phyloP scores from a whole-genome alignment of 305 asterid species.

The Fraxinus paxiana region DNA sequence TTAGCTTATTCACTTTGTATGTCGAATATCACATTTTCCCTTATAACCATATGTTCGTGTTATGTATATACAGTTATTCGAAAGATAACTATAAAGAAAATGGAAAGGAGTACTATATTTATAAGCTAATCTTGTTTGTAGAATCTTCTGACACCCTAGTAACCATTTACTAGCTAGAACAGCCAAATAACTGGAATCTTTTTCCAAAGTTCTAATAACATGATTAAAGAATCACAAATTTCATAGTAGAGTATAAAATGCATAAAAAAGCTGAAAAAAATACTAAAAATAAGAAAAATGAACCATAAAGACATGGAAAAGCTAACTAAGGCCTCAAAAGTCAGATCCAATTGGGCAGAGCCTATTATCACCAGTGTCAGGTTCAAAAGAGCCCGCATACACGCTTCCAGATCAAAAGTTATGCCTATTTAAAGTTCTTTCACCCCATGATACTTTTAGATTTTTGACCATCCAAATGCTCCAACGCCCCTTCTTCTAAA shows the following conservation, averaged over 20 bases:
- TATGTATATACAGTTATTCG: background rate
- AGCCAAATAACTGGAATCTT: background rate
- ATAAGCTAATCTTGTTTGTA: background rate
- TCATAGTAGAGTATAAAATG: background rate
- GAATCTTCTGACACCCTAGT: background rate
- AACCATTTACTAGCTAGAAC: background rate
- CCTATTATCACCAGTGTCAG: background rate
- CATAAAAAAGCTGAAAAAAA: background rate
- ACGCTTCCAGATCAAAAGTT: background rate
- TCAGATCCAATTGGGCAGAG: background rate
- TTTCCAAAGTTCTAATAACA: background rate
- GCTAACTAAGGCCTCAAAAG: background rate
- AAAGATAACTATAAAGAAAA: background rate
- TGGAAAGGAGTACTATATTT: background rate
- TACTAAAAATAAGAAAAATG: background rate
- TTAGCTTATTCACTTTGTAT: background rate
- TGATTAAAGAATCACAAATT: background rate
- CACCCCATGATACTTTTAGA: background rate
- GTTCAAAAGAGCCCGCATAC: background rate
- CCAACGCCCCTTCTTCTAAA: background rate
- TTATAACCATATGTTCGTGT: background rate
- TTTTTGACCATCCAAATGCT: background rate
- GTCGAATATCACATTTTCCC: background rate
- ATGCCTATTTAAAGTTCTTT: background rate
- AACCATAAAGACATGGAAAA: background rate